Evolutionary conservation across 2,329 filamentous ascomycete species (phyloP), one percentile per base, ranked within the genome.

Genomic region (Alternaria ventricosa): DNA sequence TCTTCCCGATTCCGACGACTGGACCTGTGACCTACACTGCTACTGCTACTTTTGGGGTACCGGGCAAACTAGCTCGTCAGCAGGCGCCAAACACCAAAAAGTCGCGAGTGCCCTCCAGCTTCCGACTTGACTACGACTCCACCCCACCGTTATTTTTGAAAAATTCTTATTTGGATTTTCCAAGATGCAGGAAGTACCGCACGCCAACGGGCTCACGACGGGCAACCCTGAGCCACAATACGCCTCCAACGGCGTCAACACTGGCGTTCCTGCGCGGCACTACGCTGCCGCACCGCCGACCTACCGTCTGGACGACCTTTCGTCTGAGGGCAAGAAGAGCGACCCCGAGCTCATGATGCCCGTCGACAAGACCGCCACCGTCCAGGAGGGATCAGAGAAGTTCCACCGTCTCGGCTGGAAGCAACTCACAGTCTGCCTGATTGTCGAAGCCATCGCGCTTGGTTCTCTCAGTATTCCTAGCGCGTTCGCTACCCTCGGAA

Each of bases 361-460:
- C 20, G 67, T 80, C 53, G 74, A 75, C 49, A 73, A 75, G 63
- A 70, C 71, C 3, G 56, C 73, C 45, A 78, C 75, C 22, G 71
- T 78, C 49, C 75, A 78, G 36, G 76, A 80, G 61, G 78, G 78
- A 25, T 75, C 76, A 13, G 76, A 75, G 45, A 80, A 80, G 63
- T 83, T 82, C 75, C 68, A 78, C 50, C 71, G 74, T 15, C 75
- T 85, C 25, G 80, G 85, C 55, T 87, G 85, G 85, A 84, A 85
- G 70, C 80, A 82, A 22, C 75, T 85, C 41, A 85, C 83, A 2
- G 75, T 85, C 20, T 82, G 84, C 60, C 74, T 85, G 58, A 84
- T 85, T 56, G 84, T 85, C 57, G 84, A 85, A 68, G 83, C 84
- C 28, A 84, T 85, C 63, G 82, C 83, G 8, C 78, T 85, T 25